Base-by-base conservation (phyloP, 2,329 filamentous ascomycete genomes). In the Lecanicillium sp. region DNA sequence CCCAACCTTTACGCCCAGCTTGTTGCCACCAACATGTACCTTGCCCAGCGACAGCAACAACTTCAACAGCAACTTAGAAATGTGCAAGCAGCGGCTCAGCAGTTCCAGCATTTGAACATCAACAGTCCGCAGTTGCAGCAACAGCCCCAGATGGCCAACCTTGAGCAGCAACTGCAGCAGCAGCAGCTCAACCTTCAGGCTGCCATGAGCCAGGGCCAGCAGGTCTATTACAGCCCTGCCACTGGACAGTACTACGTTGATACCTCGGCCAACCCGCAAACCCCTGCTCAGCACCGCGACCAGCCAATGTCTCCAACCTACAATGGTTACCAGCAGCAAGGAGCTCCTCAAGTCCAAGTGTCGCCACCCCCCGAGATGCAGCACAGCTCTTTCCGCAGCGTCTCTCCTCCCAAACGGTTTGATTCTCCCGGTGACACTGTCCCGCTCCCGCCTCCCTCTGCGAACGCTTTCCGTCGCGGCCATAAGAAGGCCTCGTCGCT, bases 21-120 rank as follows among this genome's bases (percentile, higher is more conserved):
- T 47, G 77, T 95, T 54, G 84, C 87, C 41, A 94, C 88, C 53
- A 95, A 95, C 60, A 67, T 92, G 57, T 94, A 94, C 56, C 74
- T 98, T 36, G 87, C 88, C 29, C 87, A 95, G 56, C 89, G 95
- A 64, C 90, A 96, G 64, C 88, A 95, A 65, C 83, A 85, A 47
- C 78, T 96, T 37, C 89, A 96, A 64, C 89, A 95, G 65, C 88
- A 96, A 65, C 74, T 96, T 48, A 77, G 87, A 50, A 85, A 70
- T 48, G 79, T 95, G 17, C 92, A 90, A 53, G 80, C 81, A 37
- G 84, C 85, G 28, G 83, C 86, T 43, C 84, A 88, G 62, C 84
- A 89, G 60, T 84, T 89, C 54, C 83, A 88, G 58, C 78, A 77
- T 48, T 68, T 94, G 63, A 87, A 73, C 59, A 58, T 94, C 43